Percentiles rank a stretch among this genome's conserved stretches.
Conservation (phyloP, 805 yeast species). For the Helenozyma baotianmanensis region DNA sequence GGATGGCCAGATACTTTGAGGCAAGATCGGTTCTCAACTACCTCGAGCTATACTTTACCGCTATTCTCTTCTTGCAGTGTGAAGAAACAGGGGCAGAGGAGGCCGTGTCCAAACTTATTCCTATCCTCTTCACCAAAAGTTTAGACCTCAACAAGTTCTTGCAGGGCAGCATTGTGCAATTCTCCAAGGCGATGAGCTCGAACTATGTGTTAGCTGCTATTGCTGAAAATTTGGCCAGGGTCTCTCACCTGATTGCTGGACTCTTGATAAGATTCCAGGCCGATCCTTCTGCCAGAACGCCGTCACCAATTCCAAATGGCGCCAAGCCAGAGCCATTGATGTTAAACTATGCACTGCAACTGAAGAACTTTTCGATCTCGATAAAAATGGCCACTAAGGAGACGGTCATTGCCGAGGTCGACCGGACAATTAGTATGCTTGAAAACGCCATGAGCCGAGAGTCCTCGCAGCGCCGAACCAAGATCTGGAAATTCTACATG, state of each 20-base stretch:
- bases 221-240: conserved; percentile 27
- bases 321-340: not conserved
- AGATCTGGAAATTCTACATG: conserved; percentile 38
- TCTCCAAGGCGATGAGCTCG: conserved; percentile 5
- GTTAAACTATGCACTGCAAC: conserved; percentile 1
- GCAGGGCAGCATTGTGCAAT: conserved; percentile 7
- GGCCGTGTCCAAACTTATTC: conserved; percentile 11
- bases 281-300: conserved; percentile 4
- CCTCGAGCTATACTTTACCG: conserved; percentile 24
- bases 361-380: conserved; percentile 1
- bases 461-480: conserved; percentile 10
- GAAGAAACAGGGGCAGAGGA: conserved; percentile 25
- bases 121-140: conserved; percentile 15
- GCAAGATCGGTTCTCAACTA: conserved; percentile 20
- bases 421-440: conserved; percentile 10
- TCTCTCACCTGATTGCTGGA: conserved; percentile 30
- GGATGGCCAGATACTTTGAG: conserved; percentile 10
- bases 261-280: conserved; percentile 24
- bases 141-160: conserved; percentile 11
- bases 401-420: conserved; percentile 11
- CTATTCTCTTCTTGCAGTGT: conserved; percentile 29
- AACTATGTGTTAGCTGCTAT: conserved; percentile 23
- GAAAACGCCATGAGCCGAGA: conserved; percentile 6
- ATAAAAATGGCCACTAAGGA: conserved; percentile 10
- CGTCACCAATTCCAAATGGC: not conserved